Evolutionary conservation across 495 filamentous ascomycete species (phyloP), one percentile per base, ranked within the genome.

Genomic region (Aspergillus nanangensis): DNA sequence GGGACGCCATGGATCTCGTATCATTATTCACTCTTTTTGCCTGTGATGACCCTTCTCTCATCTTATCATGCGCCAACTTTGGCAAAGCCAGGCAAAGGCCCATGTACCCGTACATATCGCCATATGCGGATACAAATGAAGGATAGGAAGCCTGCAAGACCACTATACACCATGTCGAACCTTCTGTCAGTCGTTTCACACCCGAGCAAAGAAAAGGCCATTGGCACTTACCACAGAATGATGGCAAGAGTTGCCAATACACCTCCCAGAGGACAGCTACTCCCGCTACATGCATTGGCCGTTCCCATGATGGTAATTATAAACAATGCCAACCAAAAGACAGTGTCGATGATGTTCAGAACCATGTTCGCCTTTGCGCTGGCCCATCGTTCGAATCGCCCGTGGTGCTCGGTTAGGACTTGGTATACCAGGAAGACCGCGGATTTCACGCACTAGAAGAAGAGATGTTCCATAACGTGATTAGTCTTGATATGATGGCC

Each of bases 321-420:
- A 37, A 62, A 57, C 22, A 63, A 23, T 5, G 52, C 63, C 24
- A 58, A 62, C 65, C 65, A 69, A 37, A 66, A 69, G 1, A 63
- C 48, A 5, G 55, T 57, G 21, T 66, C 61, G 8, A 66, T 51
- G 4, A 60, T 56, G 22, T 58, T 58, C 10, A 69, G 42, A 15
- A 60, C 58, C 25, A 61, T 54, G 39, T 66, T 56, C 1, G 45
- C 53, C 40, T 61, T 62, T 3, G 51, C 40, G 23, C 52, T 66
- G n/a, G 52, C 62, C 62, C 57, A 65, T 47, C 47, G 37, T 23
- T 58, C 60, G 32, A 61, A 59, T 8, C 50, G 47, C 1, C 46
- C 39, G 3, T 48, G 40, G 27, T 62, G 58, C 1, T 44, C 37
- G 0, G 65, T 64, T 7, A 61, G 4, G 24, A 66, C n/a, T 35